Conservation (phyloP, 371 early-diverging fungal genomes). For the Rhizomucor pusillus region DNA sequence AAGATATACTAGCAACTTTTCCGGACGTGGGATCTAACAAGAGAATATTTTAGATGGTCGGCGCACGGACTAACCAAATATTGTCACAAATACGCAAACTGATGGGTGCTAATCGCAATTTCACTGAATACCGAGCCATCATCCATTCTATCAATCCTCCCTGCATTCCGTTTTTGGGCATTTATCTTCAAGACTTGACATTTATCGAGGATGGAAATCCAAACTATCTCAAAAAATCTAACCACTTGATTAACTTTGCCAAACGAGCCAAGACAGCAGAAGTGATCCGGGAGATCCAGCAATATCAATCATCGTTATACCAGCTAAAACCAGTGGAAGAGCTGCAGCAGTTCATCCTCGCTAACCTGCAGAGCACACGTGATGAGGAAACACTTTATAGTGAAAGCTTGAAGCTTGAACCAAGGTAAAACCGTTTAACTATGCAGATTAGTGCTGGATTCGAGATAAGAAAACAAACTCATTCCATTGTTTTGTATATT, state of each 20-base stretch:
- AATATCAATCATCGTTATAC: slow-evolving; percentile 87
- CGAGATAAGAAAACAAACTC: not conserved
- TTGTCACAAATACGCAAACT: slow-evolving; percentile 54
- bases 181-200: slow-evolving; percentile 89
- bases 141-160: slow-evolving; percentile 89
- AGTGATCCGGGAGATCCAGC: slow-evolving; percentile 90
- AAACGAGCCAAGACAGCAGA: slow-evolving; percentile 89
- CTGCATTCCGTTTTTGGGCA: slow-evolving; percentile 92
- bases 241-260: slow-evolving; percentile 86
- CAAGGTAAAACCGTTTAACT: slow-evolving; percentile 45
- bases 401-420: slow-evolving; percentile 81
- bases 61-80: slow-evolving; percentile 42
- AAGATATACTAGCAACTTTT: slow-evolving; percentile 1
- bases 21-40: slow-evolving; percentile 52
- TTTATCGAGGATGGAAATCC: slow-evolving; percentile 94
- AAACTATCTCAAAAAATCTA: slow-evolving; percentile 52
- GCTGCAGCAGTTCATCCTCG: slow-evolving; percentile 75
- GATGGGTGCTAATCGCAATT: slow-evolving; percentile 85
- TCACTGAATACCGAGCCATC: slow-evolving; percentile 80
- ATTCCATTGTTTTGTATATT: not conserved
- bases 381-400: slow-evolving; percentile 67
- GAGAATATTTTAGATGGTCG: slow-evolving; percentile 25
- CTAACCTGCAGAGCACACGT: slow-evolving; percentile 47
- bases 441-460: not conserved
- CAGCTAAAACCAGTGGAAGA: slow-evolving; percentile 78